Percentiles rank a stretch among this genome's conserved stretches.
phyloP scores from a whole-genome alignment of 306 rosid genomes.

The Delonix regia region DNA sequence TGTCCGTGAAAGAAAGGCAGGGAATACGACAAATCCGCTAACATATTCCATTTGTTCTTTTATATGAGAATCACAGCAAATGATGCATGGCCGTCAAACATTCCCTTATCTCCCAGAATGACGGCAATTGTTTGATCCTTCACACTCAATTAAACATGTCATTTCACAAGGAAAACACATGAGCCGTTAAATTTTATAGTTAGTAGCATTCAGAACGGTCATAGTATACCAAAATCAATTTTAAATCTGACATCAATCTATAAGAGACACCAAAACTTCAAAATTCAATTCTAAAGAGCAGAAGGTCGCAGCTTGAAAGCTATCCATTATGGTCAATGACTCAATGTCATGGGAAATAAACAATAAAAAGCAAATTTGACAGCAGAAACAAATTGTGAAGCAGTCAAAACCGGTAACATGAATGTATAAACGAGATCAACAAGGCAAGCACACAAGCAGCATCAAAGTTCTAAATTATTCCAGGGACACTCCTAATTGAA shows the following conservation, averaged over 20 bases:
- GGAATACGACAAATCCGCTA: slow-evolving; percentile 18
- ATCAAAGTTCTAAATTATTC: neutral
- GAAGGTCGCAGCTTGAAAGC: neutral
- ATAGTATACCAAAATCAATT: neutral
- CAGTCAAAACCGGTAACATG: neutral
- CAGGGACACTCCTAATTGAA: neutral
- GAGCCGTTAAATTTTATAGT: neutral
- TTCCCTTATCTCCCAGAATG: neutral
- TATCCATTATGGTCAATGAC: neutral
- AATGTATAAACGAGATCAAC: neutral
- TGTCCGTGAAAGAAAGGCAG: neutral
- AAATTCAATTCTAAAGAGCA: neutral
- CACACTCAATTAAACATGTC: neutral
- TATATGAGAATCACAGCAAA: neutral
- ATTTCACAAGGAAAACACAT: slow-evolving; percentile 6
- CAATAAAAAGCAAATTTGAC: neutral
- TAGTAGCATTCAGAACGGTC: neutral
- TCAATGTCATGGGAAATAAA: neutral
- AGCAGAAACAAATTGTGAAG: neutral
- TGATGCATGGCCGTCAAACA: neutral
- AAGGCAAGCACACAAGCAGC: slow-evolving; percentile 15
- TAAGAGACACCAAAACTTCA: slow-evolving; percentile 2
- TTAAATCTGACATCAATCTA: neutral
- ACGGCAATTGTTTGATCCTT: slow-evolving; percentile 8
- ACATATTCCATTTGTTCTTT: neutral